These are phyloP conservation scores for Penicillium paxilli DNA, from an alignment of 495 filamentous ascomycete genomes.

Conservation along the genomic window DNA sequence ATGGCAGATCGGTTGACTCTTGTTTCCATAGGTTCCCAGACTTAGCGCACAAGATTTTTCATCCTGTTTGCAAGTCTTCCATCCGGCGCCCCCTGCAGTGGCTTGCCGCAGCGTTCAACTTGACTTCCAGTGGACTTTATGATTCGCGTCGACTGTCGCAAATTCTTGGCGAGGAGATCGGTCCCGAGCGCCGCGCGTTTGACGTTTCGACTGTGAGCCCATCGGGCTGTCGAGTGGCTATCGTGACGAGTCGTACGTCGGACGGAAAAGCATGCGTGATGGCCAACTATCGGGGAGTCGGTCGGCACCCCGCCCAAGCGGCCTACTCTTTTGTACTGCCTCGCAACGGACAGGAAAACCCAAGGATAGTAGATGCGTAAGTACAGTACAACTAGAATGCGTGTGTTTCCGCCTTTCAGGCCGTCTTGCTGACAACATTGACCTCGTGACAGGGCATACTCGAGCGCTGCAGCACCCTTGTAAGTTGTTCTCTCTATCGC, in stretches of 20 bases:
- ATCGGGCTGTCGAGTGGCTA: constrained; percentile 9
- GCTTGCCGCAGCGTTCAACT: neutral
- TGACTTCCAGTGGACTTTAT: constrained; percentile 8
- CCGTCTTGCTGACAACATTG: neutral
- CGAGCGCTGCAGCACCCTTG: constrained; percentile 22
- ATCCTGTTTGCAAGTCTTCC: neutral
- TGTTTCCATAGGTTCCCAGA: neutral
- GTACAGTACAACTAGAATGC: neutral
- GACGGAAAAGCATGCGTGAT: constrained; percentile 20
- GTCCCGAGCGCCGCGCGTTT: constrained; percentile 11
- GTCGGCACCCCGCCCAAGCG: neutral
- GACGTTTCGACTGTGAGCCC: constrained; percentile 5
- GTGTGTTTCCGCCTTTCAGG: neutral
- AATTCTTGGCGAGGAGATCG: constrained; percentile 7
- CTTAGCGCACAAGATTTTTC: neutral
- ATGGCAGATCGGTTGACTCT: neutral
- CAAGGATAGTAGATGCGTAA: constrained; percentile 18
- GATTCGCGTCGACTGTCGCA: constrained; percentile 2
- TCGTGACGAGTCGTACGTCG: constrained; percentile 18
- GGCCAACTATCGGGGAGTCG: constrained; percentile 19
- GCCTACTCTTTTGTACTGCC: constrained; percentile 20
- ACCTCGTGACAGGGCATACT: neutral
- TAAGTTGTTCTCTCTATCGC: constrained; percentile 7
- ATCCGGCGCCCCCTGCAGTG: neutral
- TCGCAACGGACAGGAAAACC: constrained; percentile 5